Percentiles rank a stretch among this genome's conserved stretches.
Conservation (phyloP, 345 rosid species). For the Gossypium bickii region DNA sequence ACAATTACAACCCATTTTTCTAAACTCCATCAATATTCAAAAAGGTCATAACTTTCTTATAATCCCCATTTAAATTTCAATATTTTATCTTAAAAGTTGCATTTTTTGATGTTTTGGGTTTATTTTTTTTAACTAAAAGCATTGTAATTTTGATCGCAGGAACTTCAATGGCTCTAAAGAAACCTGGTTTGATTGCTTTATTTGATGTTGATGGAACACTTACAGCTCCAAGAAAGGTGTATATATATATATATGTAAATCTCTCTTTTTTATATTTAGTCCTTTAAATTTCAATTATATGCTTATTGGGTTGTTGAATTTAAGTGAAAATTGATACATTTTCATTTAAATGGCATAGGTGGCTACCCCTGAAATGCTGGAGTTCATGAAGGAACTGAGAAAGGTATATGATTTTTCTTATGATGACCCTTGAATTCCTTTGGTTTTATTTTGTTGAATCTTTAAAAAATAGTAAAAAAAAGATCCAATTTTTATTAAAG, state of each 20-base stretch:
- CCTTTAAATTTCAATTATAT: background rate
- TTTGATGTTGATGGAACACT: conserved; percentile 99
- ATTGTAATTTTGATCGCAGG: conserved; percentile 26
- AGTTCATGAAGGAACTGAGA: conserved; percentile 67
- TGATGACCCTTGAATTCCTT: background rate
- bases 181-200: conserved; percentile 78
- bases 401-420: conserved; percentile 45
- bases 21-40: background rate
- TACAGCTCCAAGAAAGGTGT: conserved; percentile 90
- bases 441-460: background rate
- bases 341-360: conserved; percentile 24
- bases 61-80: background rate
- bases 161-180: conserved; percentile 36
- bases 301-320: background rate
- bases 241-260: background rate
- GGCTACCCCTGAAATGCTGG: conserved; percentile 50
- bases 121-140: background rate
- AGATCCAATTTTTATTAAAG: background rate
- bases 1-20: background rate
- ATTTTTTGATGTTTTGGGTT: background rate
- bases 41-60: conserved; percentile 4
- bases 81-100: background rate
- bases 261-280: background rate
- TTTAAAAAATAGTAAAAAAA: background rate
- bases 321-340: background rate